phyloP scores from a whole-genome alignment of 2,329 filamentous ascomycete genomes.

The Penicillium sp. region DNA sequence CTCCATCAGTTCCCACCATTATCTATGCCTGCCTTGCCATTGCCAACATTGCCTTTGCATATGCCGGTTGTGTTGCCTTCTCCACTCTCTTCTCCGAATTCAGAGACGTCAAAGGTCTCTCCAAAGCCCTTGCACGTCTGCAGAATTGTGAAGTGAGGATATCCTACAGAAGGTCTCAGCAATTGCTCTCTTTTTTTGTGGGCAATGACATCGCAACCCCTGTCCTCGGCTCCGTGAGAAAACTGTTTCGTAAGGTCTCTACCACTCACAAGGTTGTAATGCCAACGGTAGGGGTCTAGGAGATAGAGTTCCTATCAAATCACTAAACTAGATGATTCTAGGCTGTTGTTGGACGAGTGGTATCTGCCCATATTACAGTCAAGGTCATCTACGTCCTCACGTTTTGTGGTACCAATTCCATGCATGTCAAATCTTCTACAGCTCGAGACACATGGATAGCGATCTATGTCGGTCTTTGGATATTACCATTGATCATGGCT shows the following conservation, averaged over 20 bases:
- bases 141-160: conserved; percentile 58
- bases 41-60: conserved; percentile 68
- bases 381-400: conserved; percentile 64
- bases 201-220: conserved; percentile 61
- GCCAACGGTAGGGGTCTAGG: conserved; percentile 50
- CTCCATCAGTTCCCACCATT: conserved; percentile 42
- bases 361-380: conserved; percentile 44
- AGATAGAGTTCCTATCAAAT: not conserved
- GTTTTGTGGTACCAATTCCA: conserved; percentile 57
- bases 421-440: conserved; percentile 46
- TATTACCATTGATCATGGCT: conserved; percentile 63
- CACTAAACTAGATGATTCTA: conserved; percentile 2
- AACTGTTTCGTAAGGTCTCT: conserved; percentile 58
- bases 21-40: conserved; percentile 49
- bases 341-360: conserved; percentile 63
- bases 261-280: conserved; percentile 65
- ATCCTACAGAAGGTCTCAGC: conserved; percentile 64
- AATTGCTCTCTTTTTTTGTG: conserved; percentile 64
- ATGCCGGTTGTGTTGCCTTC: conserved; percentile 66
- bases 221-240: conserved; percentile 59
- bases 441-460: conserved; percentile 57
- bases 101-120: conserved; percentile 56
- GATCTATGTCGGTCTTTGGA: conserved; percentile 60
- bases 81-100: conserved; percentile 65
- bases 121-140: conserved; percentile 61